Conservation (phyloP, 768 basidiomycete genomes). For the Grammothele lineata region DNA sequence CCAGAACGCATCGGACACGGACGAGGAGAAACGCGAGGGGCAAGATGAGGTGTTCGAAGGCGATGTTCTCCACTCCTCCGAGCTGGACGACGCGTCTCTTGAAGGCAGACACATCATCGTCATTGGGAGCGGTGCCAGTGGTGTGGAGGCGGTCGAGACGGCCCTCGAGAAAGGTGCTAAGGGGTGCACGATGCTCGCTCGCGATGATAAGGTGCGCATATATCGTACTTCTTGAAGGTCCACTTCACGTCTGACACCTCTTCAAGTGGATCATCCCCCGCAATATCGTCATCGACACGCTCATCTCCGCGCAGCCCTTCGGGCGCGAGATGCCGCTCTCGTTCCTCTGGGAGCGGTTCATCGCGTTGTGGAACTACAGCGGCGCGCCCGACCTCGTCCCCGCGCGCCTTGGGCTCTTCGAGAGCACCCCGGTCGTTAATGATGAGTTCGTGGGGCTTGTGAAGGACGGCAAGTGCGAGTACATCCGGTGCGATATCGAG, state of each 20-base stretch:
- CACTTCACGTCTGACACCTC: neutral
- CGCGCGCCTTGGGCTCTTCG: constrained; percentile 37
- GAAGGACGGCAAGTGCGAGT: constrained; percentile 37
- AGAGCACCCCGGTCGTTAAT: constrained; percentile 49
- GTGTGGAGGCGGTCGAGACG: constrained; percentile 43
- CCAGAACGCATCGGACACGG: constrained; percentile 2
- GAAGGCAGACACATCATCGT: constrained; percentile 41
- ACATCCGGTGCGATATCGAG: constrained; percentile 43
- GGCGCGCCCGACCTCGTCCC: constrained; percentile 44
- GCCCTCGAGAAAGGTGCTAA: constrained; percentile 31
- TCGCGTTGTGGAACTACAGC: constrained; percentile 39
- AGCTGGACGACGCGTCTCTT: constrained; percentile 36
- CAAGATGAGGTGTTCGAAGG: constrained; percentile 30
- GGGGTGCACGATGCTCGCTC: constrained; percentile 33
- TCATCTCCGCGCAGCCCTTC: constrained; percentile 47
- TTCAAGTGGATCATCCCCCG: constrained; percentile 43
- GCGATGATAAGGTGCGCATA: constrained; percentile 34
- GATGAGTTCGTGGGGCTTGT: constrained; percentile 46
- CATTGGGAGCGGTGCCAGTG: constrained; percentile 51
- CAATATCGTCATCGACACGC: constrained; percentile 44
- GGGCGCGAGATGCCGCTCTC: constrained; percentile 49
- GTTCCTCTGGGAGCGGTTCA: constrained; percentile 45
- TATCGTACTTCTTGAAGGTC: neutral
- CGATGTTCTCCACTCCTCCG: constrained; percentile 43
- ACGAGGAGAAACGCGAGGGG: constrained; percentile 9